Conservation (phyloP, 2,329 filamentous ascomycete genomes). For the Ophiosphaerella narmari region DNA sequence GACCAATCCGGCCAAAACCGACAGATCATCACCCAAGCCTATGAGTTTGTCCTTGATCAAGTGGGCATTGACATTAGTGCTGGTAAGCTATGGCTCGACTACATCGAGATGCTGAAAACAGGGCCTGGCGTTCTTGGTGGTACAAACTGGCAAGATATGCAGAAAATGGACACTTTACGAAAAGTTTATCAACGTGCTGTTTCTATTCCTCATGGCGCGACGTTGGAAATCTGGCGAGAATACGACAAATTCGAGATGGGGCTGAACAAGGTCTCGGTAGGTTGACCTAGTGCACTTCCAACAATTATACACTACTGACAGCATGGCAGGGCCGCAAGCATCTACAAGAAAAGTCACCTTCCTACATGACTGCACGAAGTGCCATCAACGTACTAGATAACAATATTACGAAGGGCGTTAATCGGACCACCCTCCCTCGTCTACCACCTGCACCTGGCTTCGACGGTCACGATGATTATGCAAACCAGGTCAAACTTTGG, state of each 20-base stretch:
- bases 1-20: conserved; percentile 79
- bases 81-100: conserved; percentile 89
- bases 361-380: conserved; percentile 94
- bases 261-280: conserved; percentile 86
- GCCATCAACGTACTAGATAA: conserved; percentile 91
- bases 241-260: conserved; percentile 96
- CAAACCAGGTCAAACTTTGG: conserved; percentile 85
- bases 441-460: conserved; percentile 85
- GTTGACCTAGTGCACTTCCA: conserved; percentile 29
- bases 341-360: conserved; percentile 86
- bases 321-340: conserved; percentile 81
- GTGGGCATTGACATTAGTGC: conserved; percentile 92
- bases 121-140: conserved; percentile 86
- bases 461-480: conserved; percentile 83
- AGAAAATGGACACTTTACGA: conserved; percentile 93
- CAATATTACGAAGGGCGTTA: conserved; percentile 78
- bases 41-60: conserved; percentile 88
- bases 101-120: conserved; percentile 88
- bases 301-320: conserved; percentile 19
- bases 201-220: conserved; percentile 79
- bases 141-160: conserved; percentile 90
- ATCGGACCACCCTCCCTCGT: conserved; percentile 76
- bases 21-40: conserved; percentile 79
- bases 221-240: conserved; percentile 91
- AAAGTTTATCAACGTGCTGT: conserved; percentile 93